A percentile compares a stretch with the other conserved stretches of the same genome.
Conservation (phyloP, 2,329 filamentous ascomycete genomes). For the Neonectria magnoliae region DNA sequence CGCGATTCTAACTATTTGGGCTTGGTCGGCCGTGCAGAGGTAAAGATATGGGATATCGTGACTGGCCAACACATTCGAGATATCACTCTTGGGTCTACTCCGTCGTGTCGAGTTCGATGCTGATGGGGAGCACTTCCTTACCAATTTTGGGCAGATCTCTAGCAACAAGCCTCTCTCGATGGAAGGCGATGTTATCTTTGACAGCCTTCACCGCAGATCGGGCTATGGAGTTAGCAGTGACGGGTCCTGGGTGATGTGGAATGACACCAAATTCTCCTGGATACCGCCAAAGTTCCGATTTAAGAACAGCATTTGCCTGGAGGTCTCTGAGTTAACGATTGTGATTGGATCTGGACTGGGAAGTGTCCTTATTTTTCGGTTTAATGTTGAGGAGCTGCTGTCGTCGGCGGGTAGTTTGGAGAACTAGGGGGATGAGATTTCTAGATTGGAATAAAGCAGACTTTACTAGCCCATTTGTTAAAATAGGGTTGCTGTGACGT, state of each 20-base stretch:
- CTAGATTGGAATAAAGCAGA: no score
- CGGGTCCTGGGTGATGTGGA: neutral
- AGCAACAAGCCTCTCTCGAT: neutral
- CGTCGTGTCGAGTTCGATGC: neutral
- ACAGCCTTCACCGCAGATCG: neutral
- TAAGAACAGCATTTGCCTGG: neutral
- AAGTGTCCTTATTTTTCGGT: neutral
- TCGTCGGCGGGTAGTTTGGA: neutral
- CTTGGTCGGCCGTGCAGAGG: neutral
- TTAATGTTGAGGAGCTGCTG: neutral
- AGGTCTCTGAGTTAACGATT: neutral
- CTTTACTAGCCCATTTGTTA: no score
- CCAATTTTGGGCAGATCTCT: neutral
- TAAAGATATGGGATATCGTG: neutral
- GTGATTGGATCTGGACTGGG: neutral
- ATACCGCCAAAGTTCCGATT: neutral
- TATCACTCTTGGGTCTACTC: neutral
- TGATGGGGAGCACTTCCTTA: neutral
- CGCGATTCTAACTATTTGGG: neutral
- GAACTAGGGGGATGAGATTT: no score
- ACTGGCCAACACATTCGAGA: neutral
- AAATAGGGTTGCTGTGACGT: no score
- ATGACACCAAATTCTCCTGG: conserved; percentile 6
- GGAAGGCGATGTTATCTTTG: neutral
- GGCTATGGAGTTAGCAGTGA: conserved; percentile 1